phyloP scores from a whole-genome alignment of 2,329 filamentous ascomycete genomes.

The Claviceps sp. region DNA sequence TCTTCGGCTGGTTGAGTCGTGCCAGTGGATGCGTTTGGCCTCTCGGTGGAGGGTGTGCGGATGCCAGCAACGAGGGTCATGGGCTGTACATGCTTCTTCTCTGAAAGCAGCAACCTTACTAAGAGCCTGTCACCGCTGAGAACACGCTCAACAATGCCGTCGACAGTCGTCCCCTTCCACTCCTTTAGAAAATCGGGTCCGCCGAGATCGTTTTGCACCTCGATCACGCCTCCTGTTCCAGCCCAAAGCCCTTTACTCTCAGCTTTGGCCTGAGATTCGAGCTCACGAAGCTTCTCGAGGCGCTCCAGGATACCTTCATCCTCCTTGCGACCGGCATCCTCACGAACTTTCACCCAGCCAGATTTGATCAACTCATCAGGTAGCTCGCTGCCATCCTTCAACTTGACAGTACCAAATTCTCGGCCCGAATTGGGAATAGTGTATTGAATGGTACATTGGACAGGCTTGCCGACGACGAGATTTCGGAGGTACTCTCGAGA shows the following conservation, averaged over 20 bases:
- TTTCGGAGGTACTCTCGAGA: constrained; percentile 87
- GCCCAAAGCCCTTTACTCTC: constrained; percentile 76
- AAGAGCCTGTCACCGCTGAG: constrained; percentile 84
- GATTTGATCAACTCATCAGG: constrained; percentile 76
- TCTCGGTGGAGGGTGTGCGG: constrained; percentile 77
- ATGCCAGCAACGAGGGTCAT: constrained; percentile 84
- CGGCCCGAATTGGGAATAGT: constrained; percentile 72
- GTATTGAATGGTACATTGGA: constrained; percentile 79
- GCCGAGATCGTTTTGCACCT: constrained; percentile 69
- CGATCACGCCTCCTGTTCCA: constrained; percentile 50
- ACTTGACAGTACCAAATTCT: constrained; percentile 72
- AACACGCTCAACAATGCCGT: constrained; percentile 81
- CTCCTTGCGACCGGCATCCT: constrained; percentile 86
- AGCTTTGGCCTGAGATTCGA: constrained; percentile 66
- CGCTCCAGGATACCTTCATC: constrained; percentile 60
- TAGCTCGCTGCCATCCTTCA: constrained; percentile 63
- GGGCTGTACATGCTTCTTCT: constrained; percentile 77
- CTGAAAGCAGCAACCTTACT: constrained; percentile 64
- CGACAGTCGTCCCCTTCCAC: constrained; percentile 74
- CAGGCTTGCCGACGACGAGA: constrained; percentile 69
- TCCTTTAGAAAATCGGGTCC: constrained; percentile 68
- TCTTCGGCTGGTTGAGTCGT: constrained; percentile 77
- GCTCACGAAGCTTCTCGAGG: constrained; percentile 62
- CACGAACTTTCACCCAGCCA: constrained; percentile 85
- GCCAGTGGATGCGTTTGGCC: constrained; percentile 64